A percentile compares a stretch with the other conserved stretches of the same genome.
These are phyloP conservation scores for Diddensiella caesifluorescens DNA, from an alignment of 805 yeast genomes.

Conservation along the genomic window DNA sequence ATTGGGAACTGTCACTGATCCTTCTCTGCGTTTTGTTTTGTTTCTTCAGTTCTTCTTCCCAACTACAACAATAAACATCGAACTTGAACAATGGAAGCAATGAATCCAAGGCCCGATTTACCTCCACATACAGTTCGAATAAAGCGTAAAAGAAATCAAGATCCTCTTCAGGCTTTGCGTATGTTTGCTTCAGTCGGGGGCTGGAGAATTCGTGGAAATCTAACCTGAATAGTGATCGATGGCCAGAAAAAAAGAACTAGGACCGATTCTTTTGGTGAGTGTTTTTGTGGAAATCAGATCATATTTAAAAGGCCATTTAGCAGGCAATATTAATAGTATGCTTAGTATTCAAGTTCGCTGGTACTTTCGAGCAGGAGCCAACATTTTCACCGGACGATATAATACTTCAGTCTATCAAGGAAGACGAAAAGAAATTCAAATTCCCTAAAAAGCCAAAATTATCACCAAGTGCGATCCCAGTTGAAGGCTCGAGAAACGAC, in stretches of 20 bases:
- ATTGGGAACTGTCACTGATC: too few relatives aligned
- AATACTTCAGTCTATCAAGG: conserved; percentile 13
- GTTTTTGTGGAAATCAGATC: background rate
- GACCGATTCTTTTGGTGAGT: conserved; percentile 21
- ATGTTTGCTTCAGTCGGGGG: conserved; percentile 5
- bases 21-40: too few relatives aligned
- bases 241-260: conserved; percentile 23
- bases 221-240: conserved; percentile 7
- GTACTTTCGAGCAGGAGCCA: conserved; percentile 26
- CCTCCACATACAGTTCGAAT: conserved; percentile 69
- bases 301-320: conserved; percentile 11
- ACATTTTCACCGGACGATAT: conserved; percentile 12
- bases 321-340: too few relatives aligned
- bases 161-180: conserved; percentile 75
- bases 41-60: conserved; percentile 1
- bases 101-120: background rate
- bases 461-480: background rate
- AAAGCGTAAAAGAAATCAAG: conserved; percentile 81
- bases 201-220: background rate
- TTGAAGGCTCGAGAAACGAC: conserved; percentile 18
- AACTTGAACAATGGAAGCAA: background rate
- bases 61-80: too few relatives aligned
- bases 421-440: conserved; percentile 10
- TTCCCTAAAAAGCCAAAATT: conserved; percentile 9
- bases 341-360: conserved; percentile 29